These are phyloP conservation scores for Macrolepiota dolichaula DNA, from an alignment of 768 basidiomycete species.

Conservation along the genomic window DNA sequence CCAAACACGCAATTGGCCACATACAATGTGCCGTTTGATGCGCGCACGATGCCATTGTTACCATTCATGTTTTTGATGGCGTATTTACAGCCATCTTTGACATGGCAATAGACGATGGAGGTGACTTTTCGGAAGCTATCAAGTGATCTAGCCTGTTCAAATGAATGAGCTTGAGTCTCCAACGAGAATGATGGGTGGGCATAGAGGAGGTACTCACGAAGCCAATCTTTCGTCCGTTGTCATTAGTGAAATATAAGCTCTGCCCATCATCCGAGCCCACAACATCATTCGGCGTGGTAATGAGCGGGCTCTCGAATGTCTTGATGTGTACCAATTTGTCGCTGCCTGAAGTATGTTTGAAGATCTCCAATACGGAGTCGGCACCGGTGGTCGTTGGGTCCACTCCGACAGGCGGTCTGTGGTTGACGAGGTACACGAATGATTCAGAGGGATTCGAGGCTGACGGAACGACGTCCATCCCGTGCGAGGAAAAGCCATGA, in stretches of 20 bases:
- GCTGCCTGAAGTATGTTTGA: slow-evolving; percentile 47
- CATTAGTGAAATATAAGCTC: slow-evolving; percentile 71
- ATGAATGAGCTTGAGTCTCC: background rate
- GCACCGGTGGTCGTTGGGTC: slow-evolving; percentile 49
- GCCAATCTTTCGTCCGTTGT: slow-evolving; percentile 52
- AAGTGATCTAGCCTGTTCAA: slow-evolving; percentile 21
- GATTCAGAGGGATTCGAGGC: slow-evolving; percentile 42
- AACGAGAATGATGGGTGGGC: background rate
- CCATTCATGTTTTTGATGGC: slow-evolving; percentile 47
- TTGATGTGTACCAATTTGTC: slow-evolving; percentile 45
- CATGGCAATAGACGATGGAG: slow-evolving; percentile 65
- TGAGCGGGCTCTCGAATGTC: slow-evolving; percentile 53
- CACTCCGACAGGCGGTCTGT: slow-evolving; percentile 47
- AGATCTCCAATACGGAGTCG: slow-evolving; percentile 70
- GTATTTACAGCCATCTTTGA: slow-evolving; percentile 56
- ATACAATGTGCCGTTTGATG: slow-evolving; percentile 62
- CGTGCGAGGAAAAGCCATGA: slow-evolving; percentile 54
- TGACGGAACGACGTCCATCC: slow-evolving; percentile 67
- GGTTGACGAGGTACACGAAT: slow-evolving; percentile 71
- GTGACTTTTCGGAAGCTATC: slow-evolving; percentile 29
- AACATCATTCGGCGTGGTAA: slow-evolving; percentile 69
- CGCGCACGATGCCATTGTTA: slow-evolving; percentile 61
- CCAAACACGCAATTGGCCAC: slow-evolving; percentile 46
- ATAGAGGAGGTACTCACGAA: slow-evolving; percentile 35
- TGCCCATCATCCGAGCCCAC: slow-evolving; percentile 63